These are phyloP conservation scores for Retiboletus fuscus DNA, from an alignment of 1,284 basidiomycete genomes.

Conservation along the genomic window DNA sequence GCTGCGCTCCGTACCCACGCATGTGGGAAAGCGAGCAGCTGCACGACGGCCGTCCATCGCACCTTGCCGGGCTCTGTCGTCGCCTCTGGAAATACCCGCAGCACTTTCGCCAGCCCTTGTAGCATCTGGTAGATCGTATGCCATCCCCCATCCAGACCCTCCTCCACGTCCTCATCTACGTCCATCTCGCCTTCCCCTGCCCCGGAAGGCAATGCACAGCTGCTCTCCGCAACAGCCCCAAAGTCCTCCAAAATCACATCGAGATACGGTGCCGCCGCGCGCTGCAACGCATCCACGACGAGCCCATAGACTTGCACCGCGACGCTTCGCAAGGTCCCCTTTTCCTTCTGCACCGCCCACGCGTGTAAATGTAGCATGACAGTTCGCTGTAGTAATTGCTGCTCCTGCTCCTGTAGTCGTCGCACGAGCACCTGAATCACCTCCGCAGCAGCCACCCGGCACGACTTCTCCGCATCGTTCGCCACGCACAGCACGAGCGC, in stretches of 20 bases:
- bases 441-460: constrained; percentile 87
- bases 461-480: constrained; percentile 92
- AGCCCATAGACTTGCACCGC: constrained; percentile 87
- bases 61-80: constrained; percentile 51
- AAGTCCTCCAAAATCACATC: constrained; percentile 71
- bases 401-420: constrained; percentile 73
- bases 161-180: constrained; percentile 38
- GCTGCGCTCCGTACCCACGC: constrained; percentile 92
- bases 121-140: too few relatives aligned
- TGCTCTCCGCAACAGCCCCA: constrained; percentile 61
- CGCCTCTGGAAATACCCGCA: constrained; percentile 65
- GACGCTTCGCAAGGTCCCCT: constrained; percentile 74
- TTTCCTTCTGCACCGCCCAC: constrained; percentile 80
- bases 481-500: constrained; percentile 94
- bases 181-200: constrained; percentile 57
- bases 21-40: constrained; percentile 89
- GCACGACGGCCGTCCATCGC: constrained; percentile 74
- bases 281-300: constrained; percentile 70
- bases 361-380: constrained; percentile 81
- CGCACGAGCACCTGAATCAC: constrained; percentile 83
- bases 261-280: constrained; percentile 62
- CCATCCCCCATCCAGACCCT: too few relatives aligned
- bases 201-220: constrained; percentile 54
- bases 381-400: constrained; percentile 44
- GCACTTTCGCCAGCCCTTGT: too few relatives aligned